phyloP scores from a whole-genome alignment of 352 stramenopile genomes.

The Globisporangium abappressorium region DNA sequence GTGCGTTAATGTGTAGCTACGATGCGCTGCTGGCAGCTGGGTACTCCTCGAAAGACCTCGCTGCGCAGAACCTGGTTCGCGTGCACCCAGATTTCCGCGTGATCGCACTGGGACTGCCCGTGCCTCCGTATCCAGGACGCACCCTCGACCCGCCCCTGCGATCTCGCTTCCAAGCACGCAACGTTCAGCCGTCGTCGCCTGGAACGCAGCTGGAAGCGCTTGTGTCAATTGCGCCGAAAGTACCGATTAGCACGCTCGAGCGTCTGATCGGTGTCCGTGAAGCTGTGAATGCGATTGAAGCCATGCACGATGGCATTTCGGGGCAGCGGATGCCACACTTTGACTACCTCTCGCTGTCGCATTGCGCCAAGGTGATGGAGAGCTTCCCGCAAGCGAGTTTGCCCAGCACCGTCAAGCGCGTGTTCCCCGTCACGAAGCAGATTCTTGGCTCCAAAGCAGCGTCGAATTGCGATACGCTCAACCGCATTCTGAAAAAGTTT shows the following conservation, averaged over 20 bases:
- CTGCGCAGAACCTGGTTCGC: constrained; percentile 68
- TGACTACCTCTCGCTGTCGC: constrained; percentile 53
- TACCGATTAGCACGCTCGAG: constrained; percentile 53
- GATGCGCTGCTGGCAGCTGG: constrained; percentile 58
- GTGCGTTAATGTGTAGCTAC: constrained; percentile 28
- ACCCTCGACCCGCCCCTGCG: constrained; percentile 85
- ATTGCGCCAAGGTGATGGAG: constrained; percentile 52
- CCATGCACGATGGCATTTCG: constrained; percentile 37
- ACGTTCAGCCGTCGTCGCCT: constrained; percentile 58
- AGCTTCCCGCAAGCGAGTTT: constrained; percentile 48
- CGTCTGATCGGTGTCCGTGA: constrained; percentile 69
- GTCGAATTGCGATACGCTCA: constrained; percentile 46
- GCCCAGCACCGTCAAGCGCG: constrained; percentile 32
- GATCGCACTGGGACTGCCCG: constrained; percentile 86
- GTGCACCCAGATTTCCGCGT: constrained; percentile 93
- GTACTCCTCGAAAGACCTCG: constrained; percentile 45
- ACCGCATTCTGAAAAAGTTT: constrained; percentile 57
- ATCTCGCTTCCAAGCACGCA: constrained; percentile 82
- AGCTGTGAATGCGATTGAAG: constrained; percentile 69
- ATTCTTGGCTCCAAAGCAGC: constrained; percentile 38
- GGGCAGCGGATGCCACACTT: constrained; percentile 71
- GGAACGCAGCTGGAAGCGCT: constrained; percentile 63
- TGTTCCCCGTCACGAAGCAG: constrained; percentile 57
- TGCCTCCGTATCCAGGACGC: constrained; percentile 81
- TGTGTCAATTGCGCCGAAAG: constrained; percentile 38